A percentile compares a stretch with the other conserved stretches of the same genome.
These are phyloP conservation scores for Monosporascus cannonballus DNA, from an alignment of 2,329 filamentous ascomycete genomes.

Conservation along the genomic window DNA sequence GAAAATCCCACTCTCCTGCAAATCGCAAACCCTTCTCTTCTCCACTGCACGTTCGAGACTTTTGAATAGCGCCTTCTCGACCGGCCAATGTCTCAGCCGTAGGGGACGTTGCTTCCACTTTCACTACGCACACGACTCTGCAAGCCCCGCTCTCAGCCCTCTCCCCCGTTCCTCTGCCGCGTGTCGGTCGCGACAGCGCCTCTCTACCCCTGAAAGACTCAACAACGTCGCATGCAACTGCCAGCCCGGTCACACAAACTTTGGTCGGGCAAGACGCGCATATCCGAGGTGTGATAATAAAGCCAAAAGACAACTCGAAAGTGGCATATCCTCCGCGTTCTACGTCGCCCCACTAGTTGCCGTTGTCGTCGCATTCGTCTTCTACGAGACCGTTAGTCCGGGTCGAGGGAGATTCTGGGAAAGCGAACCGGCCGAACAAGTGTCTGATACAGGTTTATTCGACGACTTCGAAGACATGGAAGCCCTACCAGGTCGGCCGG, in stretches of 20 bases:
- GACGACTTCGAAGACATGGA: slow-evolving; percentile 17
- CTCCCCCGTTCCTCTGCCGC: not conserved
- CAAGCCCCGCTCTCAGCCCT: not conserved
- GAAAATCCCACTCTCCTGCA: not conserved
- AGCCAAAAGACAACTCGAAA: slow-evolving; percentile 7
- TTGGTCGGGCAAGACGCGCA: not conserved
- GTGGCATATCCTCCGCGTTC: slow-evolving; percentile 15
- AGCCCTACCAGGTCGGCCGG: slow-evolving; percentile 64
- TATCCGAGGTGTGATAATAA: not conserved
- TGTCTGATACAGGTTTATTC: slow-evolving; percentile 2
- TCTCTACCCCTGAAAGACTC: not conserved
- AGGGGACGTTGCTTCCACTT: not conserved
- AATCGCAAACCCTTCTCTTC: not conserved
- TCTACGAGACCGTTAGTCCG: slow-evolving; percentile 10
- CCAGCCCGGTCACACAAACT: not conserved
- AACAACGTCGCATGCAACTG: not conserved
- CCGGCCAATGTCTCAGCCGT: not conserved
- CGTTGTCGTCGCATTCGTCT: slow-evolving; percentile 12
- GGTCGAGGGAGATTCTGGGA: not conserved
- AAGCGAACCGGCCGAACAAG: not conserved
- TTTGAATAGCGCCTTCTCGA: not conserved
- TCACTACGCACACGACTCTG: not conserved
- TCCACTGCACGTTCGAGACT: not conserved
- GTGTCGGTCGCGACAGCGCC: not conserved
- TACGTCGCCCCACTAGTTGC: slow-evolving; percentile 16